Evolutionary conservation across 192 early-diverging fungal species (phyloP).

Genomic region (Entomortierella beljakovae): DNA sequence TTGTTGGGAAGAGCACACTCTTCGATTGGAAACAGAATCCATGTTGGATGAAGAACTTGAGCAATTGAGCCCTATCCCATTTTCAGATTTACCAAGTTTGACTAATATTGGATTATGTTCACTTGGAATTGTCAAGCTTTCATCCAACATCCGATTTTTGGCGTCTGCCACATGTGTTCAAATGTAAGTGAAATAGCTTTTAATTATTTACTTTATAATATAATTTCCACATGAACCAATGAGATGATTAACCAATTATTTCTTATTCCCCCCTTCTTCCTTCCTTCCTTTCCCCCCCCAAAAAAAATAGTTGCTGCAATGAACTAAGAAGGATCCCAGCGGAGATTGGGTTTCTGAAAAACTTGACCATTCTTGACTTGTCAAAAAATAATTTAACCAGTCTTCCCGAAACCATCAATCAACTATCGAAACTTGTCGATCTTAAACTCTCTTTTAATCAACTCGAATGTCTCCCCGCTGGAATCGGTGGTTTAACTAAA

Average conservation of each 20-base stretch:
- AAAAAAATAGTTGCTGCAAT: constrained; percentile 76
- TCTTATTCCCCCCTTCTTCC: neutral
- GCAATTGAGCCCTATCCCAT: constrained; percentile 43
- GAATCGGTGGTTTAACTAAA: constrained; percentile 71
- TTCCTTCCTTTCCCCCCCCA: neutral
- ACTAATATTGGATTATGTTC: constrained; percentile 72
- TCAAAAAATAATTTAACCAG: constrained; percentile 70
- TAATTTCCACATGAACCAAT: too few species aligned
- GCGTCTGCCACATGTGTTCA: constrained; percentile 70
- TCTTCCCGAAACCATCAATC: constrained; percentile 77
- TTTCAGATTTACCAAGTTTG: constrained; percentile 55
- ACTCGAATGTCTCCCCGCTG: constrained; percentile 70
- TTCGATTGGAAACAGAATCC: constrained; percentile 20
- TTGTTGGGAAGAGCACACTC: constrained; percentile 2
- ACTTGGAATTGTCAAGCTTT: constrained; percentile 67
- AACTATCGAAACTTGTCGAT: constrained; percentile 72
- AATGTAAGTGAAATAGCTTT: constrained; percentile 63
- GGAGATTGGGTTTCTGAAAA: constrained; percentile 79
- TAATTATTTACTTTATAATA: neutral
- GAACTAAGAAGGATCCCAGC: constrained; percentile 73
- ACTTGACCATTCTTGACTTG: constrained; percentile 72
- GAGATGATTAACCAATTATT: neutral
- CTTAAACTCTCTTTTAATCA: constrained; percentile 74
- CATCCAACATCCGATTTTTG: constrained; percentile 78
- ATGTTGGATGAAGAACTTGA: constrained; percentile 39